phyloP scores from a whole-genome alignment of 2,329 filamentous ascomycete species.

The Penicillium verrucosum region DNA sequence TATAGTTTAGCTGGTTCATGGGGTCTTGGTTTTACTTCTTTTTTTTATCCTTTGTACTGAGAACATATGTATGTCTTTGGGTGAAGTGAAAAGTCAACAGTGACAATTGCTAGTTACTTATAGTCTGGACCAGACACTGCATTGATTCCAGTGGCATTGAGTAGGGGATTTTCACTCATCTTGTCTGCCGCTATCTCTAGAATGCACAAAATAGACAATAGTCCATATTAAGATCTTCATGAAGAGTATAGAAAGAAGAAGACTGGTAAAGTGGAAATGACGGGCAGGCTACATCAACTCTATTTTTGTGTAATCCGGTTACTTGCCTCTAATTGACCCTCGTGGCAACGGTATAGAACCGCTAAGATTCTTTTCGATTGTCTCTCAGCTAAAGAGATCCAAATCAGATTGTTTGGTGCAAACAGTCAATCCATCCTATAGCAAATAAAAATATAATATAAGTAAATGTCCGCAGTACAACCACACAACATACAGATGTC shows the following conservation, averaged over 20 bases:
- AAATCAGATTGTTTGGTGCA: background rate
- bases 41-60: background rate
- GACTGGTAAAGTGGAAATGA: conserved; percentile 9
- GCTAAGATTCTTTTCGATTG: background rate
- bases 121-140: background rate
- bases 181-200: conserved; percentile 9
- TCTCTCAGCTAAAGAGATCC: background rate
- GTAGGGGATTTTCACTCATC: background rate
- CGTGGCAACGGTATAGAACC: conserved; percentile 1
- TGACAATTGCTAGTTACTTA: background rate
- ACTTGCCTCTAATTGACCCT: background rate
- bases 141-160: background rate
- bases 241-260: background rate
- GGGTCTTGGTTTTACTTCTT: background rate
- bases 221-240: background rate
- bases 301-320: conserved; percentile 21
- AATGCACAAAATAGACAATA: conserved; percentile 3
- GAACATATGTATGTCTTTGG: background rate
- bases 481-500: background rate
- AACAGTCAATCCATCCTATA: background rate
- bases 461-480: background rate
- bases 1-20: background rate
- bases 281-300: conserved; percentile 22
- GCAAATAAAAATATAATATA: background rate
- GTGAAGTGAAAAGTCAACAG: background rate